Evolutionary conservation across 2,329 filamentous ascomycete species (phyloP).

Genomic region (Escovopsis weberi): DNA sequence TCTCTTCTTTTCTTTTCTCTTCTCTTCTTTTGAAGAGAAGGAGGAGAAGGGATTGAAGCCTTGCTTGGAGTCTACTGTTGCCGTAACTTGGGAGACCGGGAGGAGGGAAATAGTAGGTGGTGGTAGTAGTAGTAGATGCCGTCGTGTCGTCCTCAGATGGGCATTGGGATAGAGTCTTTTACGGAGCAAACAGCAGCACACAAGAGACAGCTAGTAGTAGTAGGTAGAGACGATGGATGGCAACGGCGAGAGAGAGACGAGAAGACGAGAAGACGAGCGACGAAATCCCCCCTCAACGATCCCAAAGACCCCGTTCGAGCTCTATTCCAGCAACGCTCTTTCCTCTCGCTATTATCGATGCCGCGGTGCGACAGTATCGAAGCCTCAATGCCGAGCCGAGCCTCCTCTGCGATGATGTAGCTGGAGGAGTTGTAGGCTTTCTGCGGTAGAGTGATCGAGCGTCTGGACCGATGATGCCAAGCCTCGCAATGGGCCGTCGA

Average conservation of each 20-base stretch:
- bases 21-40: too few relatives aligned
- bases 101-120: constrained; percentile 5
- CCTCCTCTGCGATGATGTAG: too few relatives aligned
- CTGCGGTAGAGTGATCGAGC: too few relatives aligned
- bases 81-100: constrained; percentile 6
- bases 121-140: background rate
- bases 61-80: constrained; percentile 15
- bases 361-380: background rate
- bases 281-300: too few relatives aligned
- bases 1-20: too few relatives aligned
- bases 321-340: too few relatives aligned
- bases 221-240: background rate
- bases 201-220: constrained; percentile 16
- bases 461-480: too few relatives aligned
- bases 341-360: too few relatives aligned
- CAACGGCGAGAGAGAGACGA: too few relatives aligned
- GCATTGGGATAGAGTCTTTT: constrained; percentile 14
- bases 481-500: background rate
- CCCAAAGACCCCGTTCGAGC: too few relatives aligned
- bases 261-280: too few relatives aligned
- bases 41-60: background rate
- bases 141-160: constrained; percentile 12
- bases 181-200: constrained; percentile 18
- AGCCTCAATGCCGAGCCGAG: background rate
- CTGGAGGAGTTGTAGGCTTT: too few relatives aligned